Conservation (phyloP, 441 rosid species). For the Gossypium gossypioides region DNA sequence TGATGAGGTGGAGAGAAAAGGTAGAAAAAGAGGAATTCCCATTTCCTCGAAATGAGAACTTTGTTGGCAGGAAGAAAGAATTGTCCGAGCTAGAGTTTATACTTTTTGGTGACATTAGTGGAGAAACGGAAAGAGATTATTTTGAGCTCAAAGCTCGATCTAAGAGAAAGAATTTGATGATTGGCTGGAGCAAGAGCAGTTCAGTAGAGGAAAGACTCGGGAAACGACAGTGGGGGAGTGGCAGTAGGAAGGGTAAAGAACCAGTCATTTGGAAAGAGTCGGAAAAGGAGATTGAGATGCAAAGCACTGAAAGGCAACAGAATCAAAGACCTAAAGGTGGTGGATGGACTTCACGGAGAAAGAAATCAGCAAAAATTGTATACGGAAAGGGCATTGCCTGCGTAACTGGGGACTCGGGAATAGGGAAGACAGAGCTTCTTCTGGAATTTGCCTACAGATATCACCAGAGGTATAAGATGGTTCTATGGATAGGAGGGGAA, state of each 20-base stretch:
- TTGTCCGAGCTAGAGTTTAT: constrained; percentile 79
- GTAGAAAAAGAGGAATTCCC: constrained; percentile 86
- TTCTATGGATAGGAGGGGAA: constrained; percentile 89
- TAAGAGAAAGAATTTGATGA: constrained; percentile 53
- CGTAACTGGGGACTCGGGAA: constrained; percentile 76
- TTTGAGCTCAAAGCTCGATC: constrained; percentile 74
- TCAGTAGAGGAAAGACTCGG: constrained; percentile 38
- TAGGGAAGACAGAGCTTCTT: constrained; percentile 91
- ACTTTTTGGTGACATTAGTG: constrained; percentile 70
- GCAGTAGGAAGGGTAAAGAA: constrained; percentile 66
- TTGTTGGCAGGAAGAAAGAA: constrained; percentile 84
- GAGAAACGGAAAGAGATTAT: constrained; percentile 69
- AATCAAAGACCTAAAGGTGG: constrained; percentile 26
- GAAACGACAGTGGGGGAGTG: constrained; percentile 22
- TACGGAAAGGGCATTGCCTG: constrained; percentile 90
- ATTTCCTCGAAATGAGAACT: constrained; percentile 65
- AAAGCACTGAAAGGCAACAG: constrained; percentile 30
- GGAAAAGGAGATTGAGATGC: constrained; percentile 93
- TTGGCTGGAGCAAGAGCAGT: constrained; percentile 58
- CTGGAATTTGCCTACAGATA: constrained; percentile 75
- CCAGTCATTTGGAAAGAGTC: constrained; percentile 90
- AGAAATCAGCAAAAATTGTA: constrained; percentile 46
- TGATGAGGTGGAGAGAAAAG: constrained; percentile 75
- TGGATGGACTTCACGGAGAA: constrained; percentile 45
- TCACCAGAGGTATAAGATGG: constrained; percentile 86